A percentile compares a stretch with the other conserved stretches of the same genome.
These are phyloP conservation scores for Macroventuria anomochaeta DNA, from an alignment of 2,329 filamentous ascomycete species.

Conservation along the genomic window DNA sequence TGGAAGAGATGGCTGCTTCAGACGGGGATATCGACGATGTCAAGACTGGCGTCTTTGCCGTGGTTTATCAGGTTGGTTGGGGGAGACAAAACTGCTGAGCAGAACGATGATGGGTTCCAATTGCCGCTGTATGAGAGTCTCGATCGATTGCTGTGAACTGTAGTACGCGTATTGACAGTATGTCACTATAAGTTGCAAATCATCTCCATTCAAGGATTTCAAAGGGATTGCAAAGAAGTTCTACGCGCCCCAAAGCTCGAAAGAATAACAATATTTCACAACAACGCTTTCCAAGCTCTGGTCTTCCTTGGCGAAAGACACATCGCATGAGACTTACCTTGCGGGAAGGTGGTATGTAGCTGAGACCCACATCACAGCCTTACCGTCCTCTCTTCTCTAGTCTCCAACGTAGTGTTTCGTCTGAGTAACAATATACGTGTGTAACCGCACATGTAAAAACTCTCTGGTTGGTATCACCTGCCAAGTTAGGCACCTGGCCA, in stretches of 20 bases:
- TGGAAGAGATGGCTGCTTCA: conserved; percentile 35
- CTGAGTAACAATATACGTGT: conserved; percentile 5
- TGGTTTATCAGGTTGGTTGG: conserved; percentile 19
- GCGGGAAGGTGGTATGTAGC: conserved; percentile 7
- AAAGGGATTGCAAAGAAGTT: not conserved
- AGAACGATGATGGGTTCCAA: conserved; percentile 22
- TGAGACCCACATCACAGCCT: conserved; percentile 1
- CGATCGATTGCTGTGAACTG: not conserved
- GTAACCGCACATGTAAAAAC: conserved; percentile 14
- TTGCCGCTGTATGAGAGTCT: conserved; percentile 21
- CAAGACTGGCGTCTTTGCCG: conserved; percentile 13
- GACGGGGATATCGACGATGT: conserved; percentile 10
- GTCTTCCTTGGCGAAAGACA: conserved; percentile 2
- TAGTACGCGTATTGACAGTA: too few relatives aligned
- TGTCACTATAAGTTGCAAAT: not conserved
- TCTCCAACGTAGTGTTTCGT: not conserved
- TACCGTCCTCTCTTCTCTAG: not conserved
- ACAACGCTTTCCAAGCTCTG: not conserved
- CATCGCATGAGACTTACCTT: not conserved
- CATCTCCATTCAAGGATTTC: not conserved
- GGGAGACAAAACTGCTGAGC: conserved; percentile 9
- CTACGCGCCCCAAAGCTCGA: not conserved
- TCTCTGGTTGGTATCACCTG: conserved; percentile 12
- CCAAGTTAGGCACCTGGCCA: conserved; percentile 3
- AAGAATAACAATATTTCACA: not conserved